A percentile compares a stretch with the other conserved stretches of the same genome.
These are phyloP conservation scores for Musa beccarii DNA, from an alignment of 176 grass and related monocot species.

Conservation along the genomic window DNA sequence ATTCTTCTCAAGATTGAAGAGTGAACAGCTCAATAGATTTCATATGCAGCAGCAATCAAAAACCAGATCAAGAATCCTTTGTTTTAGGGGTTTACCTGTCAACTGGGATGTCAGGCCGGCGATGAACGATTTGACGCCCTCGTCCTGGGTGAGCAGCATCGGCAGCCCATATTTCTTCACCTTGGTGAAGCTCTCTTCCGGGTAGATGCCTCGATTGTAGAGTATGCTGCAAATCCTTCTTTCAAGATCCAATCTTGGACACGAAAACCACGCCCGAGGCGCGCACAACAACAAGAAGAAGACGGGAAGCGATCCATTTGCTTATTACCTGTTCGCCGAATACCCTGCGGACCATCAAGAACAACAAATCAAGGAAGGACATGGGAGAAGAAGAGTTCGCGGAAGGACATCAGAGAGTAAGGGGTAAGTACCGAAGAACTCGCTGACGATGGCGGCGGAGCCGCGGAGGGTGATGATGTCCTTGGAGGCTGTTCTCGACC, in stretches of 20 bases:
- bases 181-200: slow-evolving; percentile 85
- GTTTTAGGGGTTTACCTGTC: slow-evolving; percentile 26
- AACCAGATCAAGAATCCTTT: background rate
- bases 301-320: background rate
- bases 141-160: slow-evolving; percentile 86
- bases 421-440: slow-evolving; percentile 69
- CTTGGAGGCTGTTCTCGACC: slow-evolving; percentile 78
- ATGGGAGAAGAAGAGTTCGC: background rate
- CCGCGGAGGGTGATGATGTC: slow-evolving; percentile 97
- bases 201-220: slow-evolving; percentile 87
- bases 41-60: background rate
- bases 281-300: too few relatives aligned
- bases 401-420: background rate
- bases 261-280: background rate
- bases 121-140: slow-evolving; percentile 68
- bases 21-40: slow-evolving; percentile 1
- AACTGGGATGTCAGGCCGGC: slow-evolving; percentile 68
- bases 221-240: slow-evolving; percentile 53
- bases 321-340: slow-evolving; percentile 85
- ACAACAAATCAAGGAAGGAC: slow-evolving; percentile 3
- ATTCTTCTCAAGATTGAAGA: slow-evolving; percentile 40
- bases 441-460: slow-evolving; percentile 93
- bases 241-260: background rate
- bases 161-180: slow-evolving; percentile 98
- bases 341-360: slow-evolving; percentile 55